These are phyloP conservation scores for Vaccinium corymbosum DNA, from an alignment of 148 eudicot species.

Conservation along the genomic window DNA sequence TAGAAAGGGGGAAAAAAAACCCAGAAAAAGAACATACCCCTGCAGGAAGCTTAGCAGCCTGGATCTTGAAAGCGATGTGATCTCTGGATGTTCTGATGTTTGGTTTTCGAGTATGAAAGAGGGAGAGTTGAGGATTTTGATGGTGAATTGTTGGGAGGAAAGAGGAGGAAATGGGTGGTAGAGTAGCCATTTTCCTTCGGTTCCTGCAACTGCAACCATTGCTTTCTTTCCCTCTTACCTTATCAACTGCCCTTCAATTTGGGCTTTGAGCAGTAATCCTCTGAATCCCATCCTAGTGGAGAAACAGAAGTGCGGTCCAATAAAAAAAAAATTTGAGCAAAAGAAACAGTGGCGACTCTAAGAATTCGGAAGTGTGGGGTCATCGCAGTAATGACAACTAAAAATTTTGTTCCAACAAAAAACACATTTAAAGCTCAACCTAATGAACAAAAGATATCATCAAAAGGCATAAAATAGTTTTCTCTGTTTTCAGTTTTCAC, in stretches of 20 bases:
- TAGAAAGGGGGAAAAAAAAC: neutral
- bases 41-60: constrained; percentile 65
- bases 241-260: constrained; percentile 12
- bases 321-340: too few species aligned
- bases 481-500: too few species aligned
- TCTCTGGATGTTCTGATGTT: constrained; percentile 7
- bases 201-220: constrained; percentile 7
- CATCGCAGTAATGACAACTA: too few species aligned
- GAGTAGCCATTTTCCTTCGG: constrained; percentile 25
- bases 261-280: neutral
- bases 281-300: constrained; percentile 5
- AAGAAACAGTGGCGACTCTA: too few species aligned
- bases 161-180: constrained; percentile 30
- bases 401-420: too few species aligned
- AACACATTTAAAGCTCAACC: too few species aligned
- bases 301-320: neutral
- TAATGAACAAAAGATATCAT: too few species aligned
- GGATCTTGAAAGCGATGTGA: constrained; percentile 29
- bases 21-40: constrained; percentile 40
- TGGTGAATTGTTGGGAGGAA: constrained; percentile 21
- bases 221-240: constrained; percentile 2
- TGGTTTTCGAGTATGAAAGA: neutral
- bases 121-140: constrained; percentile 11
- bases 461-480: too few species aligned
- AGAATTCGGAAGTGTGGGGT: too few species aligned